phyloP scores from a whole-genome alignment of 192 early-diverging fungal genomes.

The Backusella parvicylindrica region DNA sequence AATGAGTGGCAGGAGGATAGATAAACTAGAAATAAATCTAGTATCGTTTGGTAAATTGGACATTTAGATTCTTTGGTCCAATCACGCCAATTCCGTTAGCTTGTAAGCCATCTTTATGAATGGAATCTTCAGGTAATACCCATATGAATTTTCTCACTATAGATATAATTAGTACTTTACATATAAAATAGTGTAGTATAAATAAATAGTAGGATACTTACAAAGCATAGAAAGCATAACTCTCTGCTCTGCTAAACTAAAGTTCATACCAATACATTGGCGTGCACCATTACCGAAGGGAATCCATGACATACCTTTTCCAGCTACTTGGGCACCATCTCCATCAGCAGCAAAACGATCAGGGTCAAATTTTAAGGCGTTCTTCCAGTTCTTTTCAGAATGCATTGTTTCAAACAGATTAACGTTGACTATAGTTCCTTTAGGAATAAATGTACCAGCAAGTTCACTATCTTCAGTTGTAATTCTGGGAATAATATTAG shows the following conservation, averaged over 20 bases:
- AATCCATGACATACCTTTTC: slow-evolving; percentile 29
- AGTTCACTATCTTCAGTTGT: slow-evolving; percentile 26
- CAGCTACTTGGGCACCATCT: background rate
- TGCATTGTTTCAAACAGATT: slow-evolving; percentile 10
- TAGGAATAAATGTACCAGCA: slow-evolving; percentile 21
- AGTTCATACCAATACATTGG: slow-evolving; percentile 65
- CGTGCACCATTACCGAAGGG: slow-evolving; percentile 59
- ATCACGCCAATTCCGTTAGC: background rate
- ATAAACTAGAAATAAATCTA: background rate
- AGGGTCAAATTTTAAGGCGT: slow-evolving; percentile 45
- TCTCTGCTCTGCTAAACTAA: slow-evolving; percentile 54
- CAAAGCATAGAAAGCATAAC: slow-evolving; percentile 49
- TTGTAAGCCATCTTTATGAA: slow-evolving; percentile 2
- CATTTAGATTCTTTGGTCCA: background rate
- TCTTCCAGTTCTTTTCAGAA: slow-evolving; percentile 28
- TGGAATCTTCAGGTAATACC: slow-evolving; percentile 12
- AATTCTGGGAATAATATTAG: background rate
- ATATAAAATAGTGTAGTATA: background rate
- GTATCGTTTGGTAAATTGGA: background rate
- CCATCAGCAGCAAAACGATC: slow-evolving; percentile 40
- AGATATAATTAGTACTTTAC: background rate
- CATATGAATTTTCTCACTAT: slow-evolving; percentile 23
- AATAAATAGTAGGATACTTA: slow-evolving; percentile 17
- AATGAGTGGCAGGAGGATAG: background rate
- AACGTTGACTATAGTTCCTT: background rate